Percentiles rank a stretch among this genome's conserved stretches.
These are phyloP conservation scores for Fonsecaea pedrosoi DNA, from an alignment of 2,329 filamentous ascomycete genomes.

Conservation along the genomic window DNA sequence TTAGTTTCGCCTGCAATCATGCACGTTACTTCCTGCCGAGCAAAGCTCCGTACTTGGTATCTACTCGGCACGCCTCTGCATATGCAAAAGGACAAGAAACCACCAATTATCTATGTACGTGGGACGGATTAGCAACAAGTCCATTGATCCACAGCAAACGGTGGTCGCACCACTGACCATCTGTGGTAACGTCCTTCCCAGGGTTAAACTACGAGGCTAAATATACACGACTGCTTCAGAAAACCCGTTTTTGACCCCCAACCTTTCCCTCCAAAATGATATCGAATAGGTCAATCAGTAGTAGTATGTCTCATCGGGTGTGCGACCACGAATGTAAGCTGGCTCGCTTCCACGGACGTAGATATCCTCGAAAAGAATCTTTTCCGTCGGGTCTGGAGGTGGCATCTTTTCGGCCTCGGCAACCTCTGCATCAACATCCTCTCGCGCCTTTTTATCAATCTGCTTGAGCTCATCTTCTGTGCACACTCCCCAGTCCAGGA, in stretches of 20 bases:
- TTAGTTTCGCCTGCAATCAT: background rate
- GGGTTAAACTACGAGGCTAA: slow-evolving; percentile 25
- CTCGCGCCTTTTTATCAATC: slow-evolving; percentile 92
- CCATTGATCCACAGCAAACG: slow-evolving; percentile 9
- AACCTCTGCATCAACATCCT: slow-evolving; percentile 86
- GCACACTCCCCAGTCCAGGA: slow-evolving; percentile 91
- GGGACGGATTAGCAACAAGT: background rate
- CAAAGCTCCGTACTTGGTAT: background rate
- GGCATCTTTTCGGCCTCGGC: slow-evolving; percentile 88
- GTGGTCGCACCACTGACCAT: background rate
- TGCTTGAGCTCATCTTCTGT: slow-evolving; percentile 94
- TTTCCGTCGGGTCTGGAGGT: slow-evolving; percentile 74
- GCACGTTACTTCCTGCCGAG: background rate
- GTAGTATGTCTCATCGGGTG: slow-evolving; percentile 91
- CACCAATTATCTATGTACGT: background rate
- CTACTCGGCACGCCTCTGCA: background rate
- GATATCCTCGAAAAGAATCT: slow-evolving; percentile 95
- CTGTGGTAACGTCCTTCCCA: slow-evolving; percentile 17
- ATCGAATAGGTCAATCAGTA: slow-evolving; percentile 53
- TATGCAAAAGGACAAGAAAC: slow-evolving; percentile 1
- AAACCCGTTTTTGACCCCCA: slow-evolving; percentile 16
- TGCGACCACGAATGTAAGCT: slow-evolving; percentile 83
- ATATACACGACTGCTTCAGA: slow-evolving; percentile 27
- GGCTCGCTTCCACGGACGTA: slow-evolving; percentile 90
- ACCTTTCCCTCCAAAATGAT: slow-evolving; percentile 7